Evolutionary conservation across 2,329 filamentous ascomycete species (phyloP).

Genomic region (Hymenoscyphus linearis): DNA sequence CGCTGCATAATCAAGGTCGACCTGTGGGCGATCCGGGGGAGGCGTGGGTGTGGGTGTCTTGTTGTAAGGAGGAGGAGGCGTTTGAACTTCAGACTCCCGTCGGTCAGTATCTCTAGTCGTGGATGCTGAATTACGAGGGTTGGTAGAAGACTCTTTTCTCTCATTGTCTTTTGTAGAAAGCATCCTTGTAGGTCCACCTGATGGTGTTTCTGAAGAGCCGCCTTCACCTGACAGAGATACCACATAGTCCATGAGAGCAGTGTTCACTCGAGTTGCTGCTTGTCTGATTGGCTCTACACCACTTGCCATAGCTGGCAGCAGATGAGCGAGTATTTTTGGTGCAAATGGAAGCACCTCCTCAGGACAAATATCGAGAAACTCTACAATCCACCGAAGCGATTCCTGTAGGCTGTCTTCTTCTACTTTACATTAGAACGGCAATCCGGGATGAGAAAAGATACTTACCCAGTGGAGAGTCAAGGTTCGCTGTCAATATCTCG

Average conservation of each 20-base stretch:
- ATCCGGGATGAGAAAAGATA: neutral
- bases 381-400: slow-evolving; percentile 89
- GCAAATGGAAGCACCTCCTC: slow-evolving; percentile 95
- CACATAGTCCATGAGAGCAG: slow-evolving; percentile 87
- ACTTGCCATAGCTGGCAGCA: slow-evolving; percentile 90
- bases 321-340: slow-evolving; percentile 82
- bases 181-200: slow-evolving; percentile 36
- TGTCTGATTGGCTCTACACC: slow-evolving; percentile 83
- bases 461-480: slow-evolving; percentile 74
- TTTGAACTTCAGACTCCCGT: slow-evolving; percentile 47
- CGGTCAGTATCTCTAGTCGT: slow-evolving; percentile 45
- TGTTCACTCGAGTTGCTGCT: slow-evolving; percentile 85
- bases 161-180: slow-evolving; percentile 36
- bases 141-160: slow-evolving; percentile 29
- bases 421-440: slow-evolving; percentile 31
- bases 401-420: slow-evolving; percentile 92
- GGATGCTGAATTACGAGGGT: slow-evolving; percentile 34
- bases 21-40: slow-evolving; percentile 43
- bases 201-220: slow-evolving; percentile 36
- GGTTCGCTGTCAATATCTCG: slow-evolving; percentile 82
- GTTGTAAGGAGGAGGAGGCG: slow-evolving; percentile 37
- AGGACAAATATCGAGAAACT: slow-evolving; percentile 93
- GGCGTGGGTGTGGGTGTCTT: slow-evolving; percentile 31
- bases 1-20: slow-evolving; percentile 90
- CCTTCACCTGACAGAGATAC: slow-evolving; percentile 75